Evolutionary conservation across 2,329 filamentous ascomycete genomes (phyloP).

Genomic region (Calonectria hawksworthii): DNA sequence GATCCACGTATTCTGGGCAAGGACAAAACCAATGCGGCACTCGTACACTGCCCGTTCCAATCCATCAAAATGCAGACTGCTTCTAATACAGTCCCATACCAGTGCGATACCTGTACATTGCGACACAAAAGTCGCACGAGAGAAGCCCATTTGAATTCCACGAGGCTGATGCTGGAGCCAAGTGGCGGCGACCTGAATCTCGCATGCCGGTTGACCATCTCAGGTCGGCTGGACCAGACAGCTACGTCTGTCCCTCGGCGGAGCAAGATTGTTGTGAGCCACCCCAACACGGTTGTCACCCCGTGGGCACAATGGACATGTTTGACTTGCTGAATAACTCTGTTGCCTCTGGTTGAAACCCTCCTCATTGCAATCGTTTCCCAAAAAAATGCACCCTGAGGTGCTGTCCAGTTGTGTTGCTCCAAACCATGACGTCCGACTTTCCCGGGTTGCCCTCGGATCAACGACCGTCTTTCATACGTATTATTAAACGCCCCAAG

Average conservation of each 20-base stretch:
- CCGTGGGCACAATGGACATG: slow-evolving; percentile 45
- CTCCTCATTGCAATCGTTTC: slow-evolving; percentile 32
- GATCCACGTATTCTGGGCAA: slow-evolving; percentile 35
- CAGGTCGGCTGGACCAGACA: slow-evolving; percentile 44
- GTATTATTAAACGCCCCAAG: slow-evolving; percentile 22
- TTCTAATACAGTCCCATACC: slow-evolving; percentile 26
- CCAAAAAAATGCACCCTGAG: slow-evolving; percentile 25
- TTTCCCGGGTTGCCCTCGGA: slow-evolving; percentile 44
- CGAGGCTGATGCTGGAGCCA: slow-evolving; percentile 34
- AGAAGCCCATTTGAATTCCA: slow-evolving; percentile 33
- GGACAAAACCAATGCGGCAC: slow-evolving; percentile 30
- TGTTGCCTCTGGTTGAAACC: slow-evolving; percentile 34
- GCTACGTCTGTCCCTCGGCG: slow-evolving; percentile 42
- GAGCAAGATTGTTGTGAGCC: slow-evolving; percentile 39
- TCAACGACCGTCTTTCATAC: slow-evolving; percentile 33
- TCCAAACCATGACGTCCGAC: slow-evolving; percentile 32
- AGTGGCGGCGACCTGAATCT: slow-evolving; percentile 26
- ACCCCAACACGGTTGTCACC: slow-evolving; percentile 48
- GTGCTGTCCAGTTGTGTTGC: slow-evolving; percentile 38
- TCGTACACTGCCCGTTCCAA: slow-evolving; percentile 35
- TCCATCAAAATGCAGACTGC: slow-evolving; percentile 23
- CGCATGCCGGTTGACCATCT: slow-evolving; percentile 46
- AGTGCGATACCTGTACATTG: slow-evolving; percentile 37
- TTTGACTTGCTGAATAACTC: slow-evolving; percentile 35
- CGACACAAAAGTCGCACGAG: slow-evolving; percentile 32